A percentile compares a stretch with the other conserved stretches of the same genome.
These are phyloP conservation scores for Xylariaceae sp. DNA, from an alignment of 2,329 filamentous ascomycete genomes.

Conservation along the genomic window DNA sequence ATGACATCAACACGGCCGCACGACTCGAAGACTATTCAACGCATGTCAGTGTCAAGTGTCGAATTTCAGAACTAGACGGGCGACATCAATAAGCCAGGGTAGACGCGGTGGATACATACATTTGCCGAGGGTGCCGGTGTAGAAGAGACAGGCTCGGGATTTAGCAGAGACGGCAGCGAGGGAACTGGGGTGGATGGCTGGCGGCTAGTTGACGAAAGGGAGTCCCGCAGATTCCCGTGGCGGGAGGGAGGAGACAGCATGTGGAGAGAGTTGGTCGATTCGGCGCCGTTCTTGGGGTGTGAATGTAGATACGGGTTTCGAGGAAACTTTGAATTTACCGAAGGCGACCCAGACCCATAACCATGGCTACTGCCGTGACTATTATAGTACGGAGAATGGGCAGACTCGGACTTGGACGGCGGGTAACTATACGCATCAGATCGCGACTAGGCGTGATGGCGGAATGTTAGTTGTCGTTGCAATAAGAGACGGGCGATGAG, in stretches of 20 bases:
- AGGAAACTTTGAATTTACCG: constrained; percentile 29
- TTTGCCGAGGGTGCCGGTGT: constrained; percentile 26
- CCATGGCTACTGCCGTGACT: constrained; percentile 36
- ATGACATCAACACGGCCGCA: constrained; percentile 85
- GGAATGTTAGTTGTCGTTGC: constrained; percentile 13
- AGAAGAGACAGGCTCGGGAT: constrained; percentile 32
- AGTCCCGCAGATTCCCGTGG: constrained; percentile 29
- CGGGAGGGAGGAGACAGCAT: constrained; percentile 32
- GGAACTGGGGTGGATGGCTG: constrained; percentile 31
- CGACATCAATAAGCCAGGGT: not conserved
- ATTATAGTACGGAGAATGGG: constrained; percentile 14
- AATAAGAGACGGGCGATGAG: not conserved
- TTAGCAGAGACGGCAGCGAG: constrained; percentile 33
- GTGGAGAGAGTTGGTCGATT: constrained; percentile 31
- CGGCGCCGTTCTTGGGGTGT: constrained; percentile 34
- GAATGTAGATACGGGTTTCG: constrained; percentile 34
- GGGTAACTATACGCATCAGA: constrained; percentile 41
- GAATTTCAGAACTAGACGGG: not conserved
- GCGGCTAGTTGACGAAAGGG: constrained; percentile 25
- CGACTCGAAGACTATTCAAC: constrained; percentile 61
- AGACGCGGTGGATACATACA: constrained; percentile 25
- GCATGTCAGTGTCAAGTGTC: constrained; percentile 11
- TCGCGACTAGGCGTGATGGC: constrained; percentile 32
- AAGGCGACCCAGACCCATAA: constrained; percentile 31
- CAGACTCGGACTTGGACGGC: constrained; percentile 27